phyloP scores from a whole-genome alignment of 345 rosid genomes.

The Hibiscus mutabilis region DNA sequence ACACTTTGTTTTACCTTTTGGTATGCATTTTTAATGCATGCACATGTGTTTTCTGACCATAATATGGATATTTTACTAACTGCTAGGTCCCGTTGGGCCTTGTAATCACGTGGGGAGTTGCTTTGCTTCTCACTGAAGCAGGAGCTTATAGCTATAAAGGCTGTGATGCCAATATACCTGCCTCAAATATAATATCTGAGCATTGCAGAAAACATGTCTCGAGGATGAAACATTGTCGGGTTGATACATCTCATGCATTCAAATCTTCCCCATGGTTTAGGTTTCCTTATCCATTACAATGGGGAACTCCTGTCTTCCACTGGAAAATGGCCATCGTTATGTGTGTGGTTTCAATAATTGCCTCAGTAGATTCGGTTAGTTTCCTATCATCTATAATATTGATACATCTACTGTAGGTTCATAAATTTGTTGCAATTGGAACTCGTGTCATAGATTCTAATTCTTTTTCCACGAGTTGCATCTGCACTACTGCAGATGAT shows the following conservation, averaged over 20 bases:
- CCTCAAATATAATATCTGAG: constrained; percentile 69
- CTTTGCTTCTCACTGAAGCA: constrained; percentile 82
- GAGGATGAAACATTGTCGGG: constrained; percentile 78
- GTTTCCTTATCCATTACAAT: constrained; percentile 93
- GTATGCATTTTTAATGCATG: not conserved
- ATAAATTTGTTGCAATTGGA: constrained; percentile 1
- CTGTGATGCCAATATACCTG: constrained; percentile 77
- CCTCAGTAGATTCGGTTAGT: constrained; percentile 91
- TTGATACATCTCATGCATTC: constrained; percentile 81
- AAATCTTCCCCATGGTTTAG: constrained; percentile 91
- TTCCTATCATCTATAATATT: constrained; percentile 4
- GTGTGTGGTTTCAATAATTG: constrained; percentile 78
- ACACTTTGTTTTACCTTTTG: not conserved
- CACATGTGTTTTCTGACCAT: not conserved
- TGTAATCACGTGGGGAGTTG: constrained; percentile 86
- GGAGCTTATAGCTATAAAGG: constrained; percentile 81
- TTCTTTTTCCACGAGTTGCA: not conserved
- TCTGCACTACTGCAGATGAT: not conserved
- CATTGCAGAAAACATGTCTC: constrained; percentile 84
- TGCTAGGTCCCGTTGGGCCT: constrained; percentile 89
- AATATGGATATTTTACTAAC: constrained; percentile 1
- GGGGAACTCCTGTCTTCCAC: constrained; percentile 89
- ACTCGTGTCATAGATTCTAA: not conserved
- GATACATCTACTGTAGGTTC: constrained; percentile 16
- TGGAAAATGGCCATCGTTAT: constrained; percentile 93